A percentile compares a stretch with the other conserved stretches of the same genome.
phyloP scores from a whole-genome alignment of 2,329 filamentous ascomycete species.

The Rutstroemia sp. region DNA sequence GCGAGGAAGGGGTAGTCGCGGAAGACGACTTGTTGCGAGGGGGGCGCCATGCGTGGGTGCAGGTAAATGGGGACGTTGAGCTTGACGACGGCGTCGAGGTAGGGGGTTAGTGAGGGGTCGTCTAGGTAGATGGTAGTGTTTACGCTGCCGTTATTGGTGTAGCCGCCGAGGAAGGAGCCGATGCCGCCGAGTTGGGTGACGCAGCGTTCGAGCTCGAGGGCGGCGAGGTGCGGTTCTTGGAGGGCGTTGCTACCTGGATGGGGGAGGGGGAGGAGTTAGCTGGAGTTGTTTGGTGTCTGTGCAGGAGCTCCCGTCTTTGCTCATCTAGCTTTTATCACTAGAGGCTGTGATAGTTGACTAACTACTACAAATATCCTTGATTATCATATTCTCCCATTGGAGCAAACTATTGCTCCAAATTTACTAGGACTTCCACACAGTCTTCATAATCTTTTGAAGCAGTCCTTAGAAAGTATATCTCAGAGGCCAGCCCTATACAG shows the following conservation, averaged over 20 bases:
- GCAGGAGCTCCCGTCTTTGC: no score
- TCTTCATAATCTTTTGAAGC: no score
- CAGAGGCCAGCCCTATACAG: no score
- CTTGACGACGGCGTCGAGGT: slow-evolving; percentile 30
- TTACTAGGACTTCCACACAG: no score
- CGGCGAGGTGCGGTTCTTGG: slow-evolving; percentile 16
- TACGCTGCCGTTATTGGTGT: slow-evolving; percentile 29
- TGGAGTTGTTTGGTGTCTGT: not conserved
- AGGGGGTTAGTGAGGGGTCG: slow-evolving; percentile 28
- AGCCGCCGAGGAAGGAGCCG: slow-evolving; percentile 34
- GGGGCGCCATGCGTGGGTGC: slow-evolving; percentile 27
- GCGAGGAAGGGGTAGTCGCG: slow-evolving; percentile 29
- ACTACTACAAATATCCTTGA: no score
- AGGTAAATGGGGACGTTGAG: slow-evolving; percentile 36
- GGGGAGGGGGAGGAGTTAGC: not conserved
- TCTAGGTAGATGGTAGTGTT: slow-evolving; percentile 22
- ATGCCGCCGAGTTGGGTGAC: slow-evolving; percentile 34
- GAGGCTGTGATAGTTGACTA: no score
- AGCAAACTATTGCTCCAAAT: no score
- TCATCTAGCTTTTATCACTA: no score
- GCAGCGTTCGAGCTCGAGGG: slow-evolving; percentile 17
- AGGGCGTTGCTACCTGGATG: slow-evolving; percentile 10
- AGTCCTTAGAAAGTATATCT: no score
- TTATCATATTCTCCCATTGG: no score
- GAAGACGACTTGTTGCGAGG: slow-evolving; percentile 25